A percentile compares a stretch with the other conserved stretches of the same genome.
Conservation (phyloP, 257 asterid genomes). For the Henckelia pumila region DNA sequence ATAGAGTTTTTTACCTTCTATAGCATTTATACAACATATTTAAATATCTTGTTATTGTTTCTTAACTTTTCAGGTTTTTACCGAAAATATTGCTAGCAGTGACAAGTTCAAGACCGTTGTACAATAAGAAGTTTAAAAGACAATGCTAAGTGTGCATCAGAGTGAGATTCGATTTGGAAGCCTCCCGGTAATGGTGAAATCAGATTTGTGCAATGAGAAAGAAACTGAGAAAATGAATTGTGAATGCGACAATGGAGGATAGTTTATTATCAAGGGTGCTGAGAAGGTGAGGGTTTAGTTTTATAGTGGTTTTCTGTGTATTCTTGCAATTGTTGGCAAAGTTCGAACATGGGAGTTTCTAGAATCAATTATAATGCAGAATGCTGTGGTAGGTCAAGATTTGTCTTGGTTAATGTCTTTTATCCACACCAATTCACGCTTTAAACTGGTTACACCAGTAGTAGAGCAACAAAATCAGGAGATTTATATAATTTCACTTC, state of each 20-base stretch:
- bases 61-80: constrained; percentile 54
- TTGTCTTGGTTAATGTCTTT: neutral
- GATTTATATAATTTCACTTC: neutral
- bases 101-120: constrained; percentile 83
- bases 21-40: neutral
- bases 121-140: constrained; percentile 48
- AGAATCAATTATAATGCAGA: neutral
- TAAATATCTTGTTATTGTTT: neutral
- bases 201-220: constrained; percentile 73
- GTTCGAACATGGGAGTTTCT: neutral
- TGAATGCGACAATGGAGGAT: constrained; percentile 88
- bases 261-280: constrained; percentile 89
- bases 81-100: constrained; percentile 53
- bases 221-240: constrained; percentile 54
- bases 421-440: neutral
- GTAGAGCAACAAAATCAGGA: neutral
- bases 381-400: neutral
- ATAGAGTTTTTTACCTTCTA: neutral
- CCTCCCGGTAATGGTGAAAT: constrained; percentile 90
- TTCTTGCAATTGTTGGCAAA: constrained; percentile 14
- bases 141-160: constrained; percentile 34
- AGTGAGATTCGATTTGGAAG: constrained; percentile 53
- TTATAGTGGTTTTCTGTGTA: neutral
- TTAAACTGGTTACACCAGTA: neutral
- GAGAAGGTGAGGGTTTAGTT: constrained; percentile 64